Percentiles rank a stretch among this genome's conserved stretches.
Evolutionary conservation across 305 asterid species (phyloP).

Genomic region (Fraxinus ornus): DNA sequence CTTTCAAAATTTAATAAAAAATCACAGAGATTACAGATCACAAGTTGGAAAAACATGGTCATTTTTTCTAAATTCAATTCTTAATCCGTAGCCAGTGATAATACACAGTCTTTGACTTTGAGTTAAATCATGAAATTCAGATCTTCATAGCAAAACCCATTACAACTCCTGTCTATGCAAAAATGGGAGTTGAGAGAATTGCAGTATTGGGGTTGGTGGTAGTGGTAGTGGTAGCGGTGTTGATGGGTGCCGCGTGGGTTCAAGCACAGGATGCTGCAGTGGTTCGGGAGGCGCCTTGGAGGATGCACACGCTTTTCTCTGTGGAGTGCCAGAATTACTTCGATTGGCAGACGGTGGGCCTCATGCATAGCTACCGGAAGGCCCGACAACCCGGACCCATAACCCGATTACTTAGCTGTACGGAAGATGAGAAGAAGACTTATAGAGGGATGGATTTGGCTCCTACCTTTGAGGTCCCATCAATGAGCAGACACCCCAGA

Average conservation of each 20-base stretch:
- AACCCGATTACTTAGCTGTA: conserved; percentile 88
- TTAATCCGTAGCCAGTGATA: neutral
- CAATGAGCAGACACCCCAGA: conserved; percentile 87
- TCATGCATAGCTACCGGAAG: conserved; percentile 79
- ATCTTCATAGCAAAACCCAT: conserved; percentile 33
- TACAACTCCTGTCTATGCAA: conserved; percentile 34
- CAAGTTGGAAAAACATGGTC: neutral
- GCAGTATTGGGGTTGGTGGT: conserved; percentile 22
- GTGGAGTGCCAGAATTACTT: conserved; percentile 96
- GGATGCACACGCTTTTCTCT: conserved; percentile 93
- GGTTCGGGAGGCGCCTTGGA: conserved; percentile 14
- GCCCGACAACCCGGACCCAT: conserved; percentile 92
- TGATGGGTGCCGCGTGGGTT: conserved; percentile 34
- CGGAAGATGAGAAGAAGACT: conserved; percentile 59
- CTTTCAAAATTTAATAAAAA: neutral
- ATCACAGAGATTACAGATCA: neutral
- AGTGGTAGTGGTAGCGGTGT: neutral
- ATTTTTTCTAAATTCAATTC: neutral
- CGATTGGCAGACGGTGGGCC: conserved; percentile 99
- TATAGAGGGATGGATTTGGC: conserved; percentile 92
- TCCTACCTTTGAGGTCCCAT: conserved; percentile 89
- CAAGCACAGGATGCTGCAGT: conserved; percentile 20
- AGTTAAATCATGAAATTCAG: conserved; percentile 25
- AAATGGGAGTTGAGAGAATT: conserved; percentile 32
- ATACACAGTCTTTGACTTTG: conserved; percentile 29